Evolutionary conservation across 1,139 yeast genomes (phyloP).

Genomic region (Hansenula lynferdii): DNA sequence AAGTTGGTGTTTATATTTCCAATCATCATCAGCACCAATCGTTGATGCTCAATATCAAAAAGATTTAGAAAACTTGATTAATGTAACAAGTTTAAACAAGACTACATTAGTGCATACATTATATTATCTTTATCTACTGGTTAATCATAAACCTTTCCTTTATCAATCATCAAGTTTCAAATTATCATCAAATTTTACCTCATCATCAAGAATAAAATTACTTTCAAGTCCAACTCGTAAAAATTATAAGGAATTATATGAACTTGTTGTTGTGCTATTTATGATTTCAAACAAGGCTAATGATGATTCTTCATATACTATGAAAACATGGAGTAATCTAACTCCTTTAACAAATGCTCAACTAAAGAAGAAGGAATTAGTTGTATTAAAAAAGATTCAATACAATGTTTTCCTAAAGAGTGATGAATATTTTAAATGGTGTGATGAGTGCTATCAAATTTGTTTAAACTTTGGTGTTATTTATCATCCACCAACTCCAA

Average conservation of each 20-base stretch:
- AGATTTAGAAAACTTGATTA: conserved; percentile 10
- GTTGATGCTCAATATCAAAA: conserved; percentile 2
- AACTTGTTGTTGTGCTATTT: conserved; percentile 28
- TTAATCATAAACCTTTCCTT: conserved; percentile 7
- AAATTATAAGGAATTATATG: conserved; percentile 9
- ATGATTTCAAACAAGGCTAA: conserved; percentile 43
- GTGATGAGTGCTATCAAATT: conserved; percentile 3
- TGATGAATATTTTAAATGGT: conserved; percentile 9
- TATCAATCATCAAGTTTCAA: conserved; percentile 1
- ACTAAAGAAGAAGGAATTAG: conserved; percentile 15
- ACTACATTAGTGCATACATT: conserved; percentile 13
- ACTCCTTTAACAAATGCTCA: conserved; percentile 15
- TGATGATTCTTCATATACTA: conserved; percentile 49
- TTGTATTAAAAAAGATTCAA: conserved; percentile 16
- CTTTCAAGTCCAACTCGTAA: conserved; percentile 6
- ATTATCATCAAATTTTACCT: conserved; percentile 2
- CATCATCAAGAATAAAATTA: conserved; percentile 11
- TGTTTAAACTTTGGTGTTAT: conserved; percentile 3
- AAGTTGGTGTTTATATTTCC: conserved; percentile 10
- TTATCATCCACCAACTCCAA: no score
- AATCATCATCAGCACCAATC: background rate
- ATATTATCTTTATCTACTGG: conserved; percentile 14
- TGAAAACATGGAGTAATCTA: conserved; percentile 43
- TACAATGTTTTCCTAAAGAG: conserved; percentile 16
- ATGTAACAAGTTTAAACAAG: conserved; percentile 14